Evolutionary conservation across 148 eudicot genomes (phyloP).

Genomic region (Vaccinium corymbosum): DNA sequence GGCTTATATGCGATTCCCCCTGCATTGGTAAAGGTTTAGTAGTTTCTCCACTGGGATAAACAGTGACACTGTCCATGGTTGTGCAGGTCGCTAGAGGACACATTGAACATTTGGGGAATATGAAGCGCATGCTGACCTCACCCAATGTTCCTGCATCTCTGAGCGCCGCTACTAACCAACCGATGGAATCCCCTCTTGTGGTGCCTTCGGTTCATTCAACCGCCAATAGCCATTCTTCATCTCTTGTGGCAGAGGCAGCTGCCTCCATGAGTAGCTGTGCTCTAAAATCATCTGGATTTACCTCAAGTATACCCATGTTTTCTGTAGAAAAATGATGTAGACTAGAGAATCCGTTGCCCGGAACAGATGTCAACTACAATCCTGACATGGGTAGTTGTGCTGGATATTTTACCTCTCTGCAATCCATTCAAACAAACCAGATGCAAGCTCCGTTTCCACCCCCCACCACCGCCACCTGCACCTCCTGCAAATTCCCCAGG

Average conservation of each 20-base stretch:
- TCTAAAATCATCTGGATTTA: conserved; percentile 33
- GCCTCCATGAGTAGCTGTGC: conserved; percentile 50
- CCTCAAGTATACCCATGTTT: conserved; percentile 28
- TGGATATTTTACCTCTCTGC: conserved; percentile 36
- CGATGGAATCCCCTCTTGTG: conserved; percentile 19
- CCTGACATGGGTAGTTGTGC: conserved; percentile 37
- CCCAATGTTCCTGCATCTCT: conserved; percentile 25
- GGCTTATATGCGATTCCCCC: not conserved
- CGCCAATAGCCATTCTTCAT: conserved; percentile 59
- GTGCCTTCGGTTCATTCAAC: conserved; percentile 21
- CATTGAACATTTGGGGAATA: conserved; percentile 41
- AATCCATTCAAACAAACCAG: conserved; percentile 28
- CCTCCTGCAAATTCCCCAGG: conserved; percentile 35
- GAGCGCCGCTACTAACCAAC: conserved; percentile 24
- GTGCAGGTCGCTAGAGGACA: conserved; percentile 69
- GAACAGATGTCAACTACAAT: conserved; percentile 30
- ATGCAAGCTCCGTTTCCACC: conserved; percentile 41
- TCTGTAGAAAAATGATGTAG: conserved; percentile 61
- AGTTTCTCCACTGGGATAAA: not conserved
- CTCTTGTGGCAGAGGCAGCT: conserved; percentile 88
- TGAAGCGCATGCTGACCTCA: conserved; percentile 41
- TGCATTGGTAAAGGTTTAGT: not conserved
- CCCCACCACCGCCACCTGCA: conserved; percentile 37
- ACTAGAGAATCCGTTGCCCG: conserved; percentile 38
- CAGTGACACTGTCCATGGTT: conserved; percentile 8